Conservation (phyloP, 164 flowering plant genomes). For the Magnolia kwangsiensis region DNA sequence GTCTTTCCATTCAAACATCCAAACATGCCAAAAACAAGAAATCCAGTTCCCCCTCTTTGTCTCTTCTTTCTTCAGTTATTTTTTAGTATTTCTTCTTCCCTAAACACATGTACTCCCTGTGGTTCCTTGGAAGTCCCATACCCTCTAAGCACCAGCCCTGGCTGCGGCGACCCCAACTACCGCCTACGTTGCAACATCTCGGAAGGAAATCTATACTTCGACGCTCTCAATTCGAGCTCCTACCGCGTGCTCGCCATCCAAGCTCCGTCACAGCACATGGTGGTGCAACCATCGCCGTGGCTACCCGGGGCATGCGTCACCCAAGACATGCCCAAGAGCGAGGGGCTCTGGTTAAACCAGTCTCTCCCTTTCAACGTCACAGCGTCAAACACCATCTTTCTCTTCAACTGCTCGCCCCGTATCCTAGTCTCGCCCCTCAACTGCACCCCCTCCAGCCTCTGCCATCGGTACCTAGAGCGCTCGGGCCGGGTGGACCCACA, state of each 20-base stretch:
- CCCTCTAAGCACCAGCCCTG: slow-evolving; percentile 53
- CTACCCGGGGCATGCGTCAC: slow-evolving; percentile 40
- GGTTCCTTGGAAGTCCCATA: slow-evolving; percentile 58
- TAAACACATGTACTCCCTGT: slow-evolving; percentile 44
- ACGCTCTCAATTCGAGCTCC: slow-evolving; percentile 51
- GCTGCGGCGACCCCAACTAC: slow-evolving; percentile 52
- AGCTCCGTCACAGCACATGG: slow-evolving; percentile 38
- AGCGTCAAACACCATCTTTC: slow-evolving; percentile 57
- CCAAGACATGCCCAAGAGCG: slow-evolving; percentile 42
- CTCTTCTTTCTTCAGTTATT: slow-evolving; percentile 2
- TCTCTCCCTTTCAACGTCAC: slow-evolving; percentile 61
- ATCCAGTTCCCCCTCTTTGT: background rate
- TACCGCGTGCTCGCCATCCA: slow-evolving; percentile 42
- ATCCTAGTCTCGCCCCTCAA: slow-evolving; percentile 60
- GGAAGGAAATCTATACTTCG: slow-evolving; percentile 46
- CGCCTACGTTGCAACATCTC: slow-evolving; percentile 43
- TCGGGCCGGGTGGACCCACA: slow-evolving; percentile 29
- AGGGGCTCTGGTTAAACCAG: slow-evolving; percentile 59
- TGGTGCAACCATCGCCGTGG: slow-evolving; percentile 61
- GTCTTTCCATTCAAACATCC: background rate
- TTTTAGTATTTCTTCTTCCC: slow-evolving; percentile 4
- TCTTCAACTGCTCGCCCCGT: slow-evolving; percentile 61
- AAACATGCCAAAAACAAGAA: slow-evolving; percentile 4
- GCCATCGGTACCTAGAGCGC: slow-evolving; percentile 46
- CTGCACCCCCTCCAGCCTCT: slow-evolving; percentile 55